Evolutionary conservation across 257 asterid genomes (phyloP).

Genomic region (Striga asiatica): DNA sequence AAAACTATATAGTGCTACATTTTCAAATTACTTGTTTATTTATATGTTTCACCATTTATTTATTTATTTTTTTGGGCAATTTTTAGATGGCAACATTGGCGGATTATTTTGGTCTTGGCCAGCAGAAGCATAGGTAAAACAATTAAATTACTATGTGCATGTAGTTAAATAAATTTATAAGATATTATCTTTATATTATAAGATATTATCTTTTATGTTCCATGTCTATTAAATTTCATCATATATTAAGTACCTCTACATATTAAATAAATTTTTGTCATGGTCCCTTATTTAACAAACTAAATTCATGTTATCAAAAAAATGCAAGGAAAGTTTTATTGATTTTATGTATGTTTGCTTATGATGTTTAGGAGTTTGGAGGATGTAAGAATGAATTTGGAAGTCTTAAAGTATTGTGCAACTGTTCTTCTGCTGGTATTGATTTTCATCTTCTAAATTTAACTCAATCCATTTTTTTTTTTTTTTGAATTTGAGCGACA

Average conservation of each 20-base stretch:
- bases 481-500: neutral
- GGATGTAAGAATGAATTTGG: conserved; percentile 87
- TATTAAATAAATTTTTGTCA: too few species aligned
- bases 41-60: too few species aligned
- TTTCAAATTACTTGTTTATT: neutral
- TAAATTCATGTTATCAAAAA: too few species aligned
- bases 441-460: neutral
- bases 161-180: neutral
- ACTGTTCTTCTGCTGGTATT: conserved; percentile 74
- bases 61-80: neutral
- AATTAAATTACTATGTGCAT: too few species aligned
- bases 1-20: neutral
- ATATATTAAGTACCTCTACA: too few species aligned
- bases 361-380: conserved; percentile 65
- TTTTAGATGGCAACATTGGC: conserved; percentile 93
- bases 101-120: conserved; percentile 78
- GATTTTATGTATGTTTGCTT: too few species aligned
- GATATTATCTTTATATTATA: neutral
- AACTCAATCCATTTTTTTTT: neutral
- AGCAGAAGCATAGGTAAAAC: conserved; percentile 92
- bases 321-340: too few species aligned
- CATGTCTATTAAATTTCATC: too few species aligned
- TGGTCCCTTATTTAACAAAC: too few species aligned
- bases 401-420: conserved; percentile 93
- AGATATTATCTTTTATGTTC: neutral